phyloP scores from a whole-genome alignment of 1,284 basidiomycete genomes.

The Pseudozyma hubeiensis region DNA sequence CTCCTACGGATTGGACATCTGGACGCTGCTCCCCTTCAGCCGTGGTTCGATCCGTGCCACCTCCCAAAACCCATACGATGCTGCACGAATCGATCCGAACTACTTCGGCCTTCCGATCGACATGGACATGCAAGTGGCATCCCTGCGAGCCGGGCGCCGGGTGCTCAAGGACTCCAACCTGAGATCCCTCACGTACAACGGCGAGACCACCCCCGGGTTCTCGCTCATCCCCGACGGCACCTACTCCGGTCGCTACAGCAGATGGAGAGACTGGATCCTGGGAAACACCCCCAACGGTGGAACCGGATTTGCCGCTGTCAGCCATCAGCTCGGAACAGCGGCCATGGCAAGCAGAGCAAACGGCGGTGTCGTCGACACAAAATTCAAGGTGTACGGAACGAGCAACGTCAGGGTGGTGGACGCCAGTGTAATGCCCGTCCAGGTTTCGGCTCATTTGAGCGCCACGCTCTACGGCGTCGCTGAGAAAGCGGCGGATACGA shows the following conservation, averaged over 20 bases:
- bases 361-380: slow-evolving; percentile 72
- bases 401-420: slow-evolving; percentile 60
- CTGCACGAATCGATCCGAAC: slow-evolving; percentile 36
- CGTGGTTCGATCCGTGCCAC: slow-evolving; percentile 51
- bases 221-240: slow-evolving; percentile 54
- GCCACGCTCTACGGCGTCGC: slow-evolving; percentile 56
- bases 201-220: slow-evolving; percentile 68
- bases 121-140: slow-evolving; percentile 66
- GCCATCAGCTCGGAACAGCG: slow-evolving; percentile 75
- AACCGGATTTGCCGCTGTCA: slow-evolving; percentile 68
- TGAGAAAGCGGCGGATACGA: slow-evolving; percentile 54
- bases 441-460: slow-evolving; percentile 56
- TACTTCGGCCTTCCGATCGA: slow-evolving; percentile 70
- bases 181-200: slow-evolving; percentile 51
- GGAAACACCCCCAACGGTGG: slow-evolving; percentile 60
- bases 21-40: slow-evolving; percentile 59
- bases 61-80: slow-evolving; percentile 33
- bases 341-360: slow-evolving; percentile 75
- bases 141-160: slow-evolving; percentile 60
- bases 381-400: slow-evolving; percentile 68
- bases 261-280: slow-evolving; percentile 69
- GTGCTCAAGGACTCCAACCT: slow-evolving; percentile 63
- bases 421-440: slow-evolving; percentile 54
- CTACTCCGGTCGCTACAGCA: slow-evolving; percentile 53
- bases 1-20: slow-evolving; percentile 59